phyloP scores from a whole-genome alignment of 768 basidiomycete genomes.

The Xerocomellus chrysenteron region DNA sequence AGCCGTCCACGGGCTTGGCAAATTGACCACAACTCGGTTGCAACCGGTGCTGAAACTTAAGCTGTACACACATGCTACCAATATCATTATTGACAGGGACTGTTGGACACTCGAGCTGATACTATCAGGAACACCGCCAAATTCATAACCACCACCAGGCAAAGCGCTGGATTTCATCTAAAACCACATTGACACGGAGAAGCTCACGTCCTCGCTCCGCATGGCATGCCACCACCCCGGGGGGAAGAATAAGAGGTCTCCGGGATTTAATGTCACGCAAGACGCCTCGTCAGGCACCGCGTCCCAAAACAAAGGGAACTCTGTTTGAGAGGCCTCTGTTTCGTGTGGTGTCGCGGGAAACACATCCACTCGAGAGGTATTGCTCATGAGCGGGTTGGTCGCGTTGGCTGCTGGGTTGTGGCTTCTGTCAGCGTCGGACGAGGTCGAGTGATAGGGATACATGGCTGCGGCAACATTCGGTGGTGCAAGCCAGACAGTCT shows the following conservation, averaged over 20 bases:
- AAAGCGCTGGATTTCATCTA: slow-evolving; percentile 39
- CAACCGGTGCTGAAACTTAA: slow-evolving; percentile 22
- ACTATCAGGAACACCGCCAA: slow-evolving; percentile 8
- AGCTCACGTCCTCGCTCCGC: slow-evolving; percentile 77
- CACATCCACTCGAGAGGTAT: slow-evolving; percentile 84
- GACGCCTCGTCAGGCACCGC: slow-evolving; percentile 59
- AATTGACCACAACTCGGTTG: slow-evolving; percentile 26
- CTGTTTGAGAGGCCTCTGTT: slow-evolving; percentile 18
- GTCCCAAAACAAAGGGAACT: slow-evolving; percentile 53
- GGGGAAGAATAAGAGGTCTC: slow-evolving; percentile 87
- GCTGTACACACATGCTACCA: slow-evolving; percentile 15
- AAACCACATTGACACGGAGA: slow-evolving; percentile 93
- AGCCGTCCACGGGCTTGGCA: slow-evolving; percentile 15
- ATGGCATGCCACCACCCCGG: slow-evolving; percentile 95
- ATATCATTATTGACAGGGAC: neutral
- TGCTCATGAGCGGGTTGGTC: slow-evolving; percentile 55
- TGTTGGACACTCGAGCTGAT: no score
- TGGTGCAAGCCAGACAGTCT: slow-evolving; percentile 91
- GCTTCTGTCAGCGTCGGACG: slow-evolving; percentile 12
- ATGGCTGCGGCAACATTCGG: slow-evolving; percentile 55
- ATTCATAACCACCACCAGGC: slow-evolving; percentile 19
- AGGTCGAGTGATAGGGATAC: slow-evolving; percentile 49
- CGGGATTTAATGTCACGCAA: slow-evolving; percentile 66
- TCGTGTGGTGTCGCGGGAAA: slow-evolving; percentile 38
- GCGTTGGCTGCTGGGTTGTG: slow-evolving; percentile 41